phyloP scores from a whole-genome alignment of 306 rosid species.

The Quillaja saponaria region DNA sequence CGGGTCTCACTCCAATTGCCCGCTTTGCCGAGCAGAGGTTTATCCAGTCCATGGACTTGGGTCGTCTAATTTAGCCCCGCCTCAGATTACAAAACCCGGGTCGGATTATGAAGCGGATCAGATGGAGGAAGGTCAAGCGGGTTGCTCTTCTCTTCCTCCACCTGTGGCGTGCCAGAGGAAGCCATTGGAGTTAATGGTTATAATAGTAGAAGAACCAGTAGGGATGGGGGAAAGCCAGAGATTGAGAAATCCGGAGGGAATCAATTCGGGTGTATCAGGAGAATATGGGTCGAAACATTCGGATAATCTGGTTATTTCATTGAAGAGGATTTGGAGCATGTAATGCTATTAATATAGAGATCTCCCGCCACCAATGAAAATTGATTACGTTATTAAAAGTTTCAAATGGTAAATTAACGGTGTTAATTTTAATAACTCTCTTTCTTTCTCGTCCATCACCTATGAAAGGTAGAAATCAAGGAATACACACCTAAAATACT shows the following conservation, averaged over 20 bases:
- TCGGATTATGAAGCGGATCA: not conserved
- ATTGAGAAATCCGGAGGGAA: not conserved
- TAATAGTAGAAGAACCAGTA: slow-evolving; percentile 12
- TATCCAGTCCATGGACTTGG: not conserved
- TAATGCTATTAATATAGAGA: too few relatives aligned
- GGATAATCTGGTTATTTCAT: slow-evolving; percentile 1
- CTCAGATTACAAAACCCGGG: not conserved
- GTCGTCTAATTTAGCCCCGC: not conserved
- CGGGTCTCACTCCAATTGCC: slow-evolving; percentile 53
- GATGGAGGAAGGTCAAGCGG: not conserved
- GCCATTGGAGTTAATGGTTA: slow-evolving; percentile 24
- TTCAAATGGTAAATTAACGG: too few relatives aligned
- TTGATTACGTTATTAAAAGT: too few relatives aligned
- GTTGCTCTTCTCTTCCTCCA: slow-evolving; percentile 24
- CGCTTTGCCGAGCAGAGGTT: slow-evolving; percentile 47
- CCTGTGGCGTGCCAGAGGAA: slow-evolving; percentile 33
- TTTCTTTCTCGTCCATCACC: too few relatives aligned
- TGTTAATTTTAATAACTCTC: too few relatives aligned
- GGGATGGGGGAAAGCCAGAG: not conserved
- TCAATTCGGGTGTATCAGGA: slow-evolving; percentile 9
- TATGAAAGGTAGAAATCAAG: too few relatives aligned
- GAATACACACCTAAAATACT: too few relatives aligned
- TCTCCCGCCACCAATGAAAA: too few relatives aligned
- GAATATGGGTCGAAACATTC: slow-evolving; percentile 1
- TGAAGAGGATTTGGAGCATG: slow-evolving; percentile 41